A percentile compares a stretch with the other conserved stretches of the same genome.
phyloP scores from a whole-genome alignment of 1,284 basidiomycete species.

The Somion occarium region DNA sequence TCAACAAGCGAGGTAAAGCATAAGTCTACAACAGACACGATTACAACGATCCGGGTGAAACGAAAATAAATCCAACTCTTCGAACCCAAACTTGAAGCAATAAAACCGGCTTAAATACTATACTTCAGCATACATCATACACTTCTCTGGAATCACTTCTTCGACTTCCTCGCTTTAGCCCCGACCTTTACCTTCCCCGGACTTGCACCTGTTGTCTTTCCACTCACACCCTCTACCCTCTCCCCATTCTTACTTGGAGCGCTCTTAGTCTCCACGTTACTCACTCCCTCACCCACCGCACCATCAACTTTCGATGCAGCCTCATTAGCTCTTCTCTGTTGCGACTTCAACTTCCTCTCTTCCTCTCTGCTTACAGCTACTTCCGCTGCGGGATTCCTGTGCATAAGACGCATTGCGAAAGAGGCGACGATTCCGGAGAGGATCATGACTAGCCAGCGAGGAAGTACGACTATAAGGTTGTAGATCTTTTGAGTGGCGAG shows the following conservation, averaged over 20 bases:
- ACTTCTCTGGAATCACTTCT: neutral
- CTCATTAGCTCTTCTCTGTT: neutral
- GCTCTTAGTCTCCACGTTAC: too few species aligned
- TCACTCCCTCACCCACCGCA: too few species aligned
- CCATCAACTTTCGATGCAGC: too few species aligned
- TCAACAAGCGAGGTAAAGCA: too few species aligned
- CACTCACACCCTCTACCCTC: neutral
- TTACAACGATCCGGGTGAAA: too few species aligned
- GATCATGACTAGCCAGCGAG: conserved; percentile 57
- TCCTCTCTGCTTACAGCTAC: neutral
- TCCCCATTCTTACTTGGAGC: neutral
- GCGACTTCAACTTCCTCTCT: neutral
- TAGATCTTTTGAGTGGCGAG: conserved; percentile 46
- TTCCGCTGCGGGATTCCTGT: conserved; percentile 25
- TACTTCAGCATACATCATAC: too few species aligned
- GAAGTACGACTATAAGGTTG: conserved; percentile 41
- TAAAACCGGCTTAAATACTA: too few species aligned
- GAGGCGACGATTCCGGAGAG: conserved; percentile 54
- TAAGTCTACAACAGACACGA: too few species aligned
- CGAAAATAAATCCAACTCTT: too few species aligned
- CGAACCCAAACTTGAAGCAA: too few species aligned
- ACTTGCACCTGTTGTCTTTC: neutral
- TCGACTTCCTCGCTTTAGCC: neutral
- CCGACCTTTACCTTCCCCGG: neutral
- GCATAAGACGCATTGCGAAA: conserved; percentile 51